Evolutionary conservation across 495 filamentous ascomycete species (phyloP), one percentile per base, ranked within the genome.

Genomic region (Trypethelium eluteriae): DNA sequence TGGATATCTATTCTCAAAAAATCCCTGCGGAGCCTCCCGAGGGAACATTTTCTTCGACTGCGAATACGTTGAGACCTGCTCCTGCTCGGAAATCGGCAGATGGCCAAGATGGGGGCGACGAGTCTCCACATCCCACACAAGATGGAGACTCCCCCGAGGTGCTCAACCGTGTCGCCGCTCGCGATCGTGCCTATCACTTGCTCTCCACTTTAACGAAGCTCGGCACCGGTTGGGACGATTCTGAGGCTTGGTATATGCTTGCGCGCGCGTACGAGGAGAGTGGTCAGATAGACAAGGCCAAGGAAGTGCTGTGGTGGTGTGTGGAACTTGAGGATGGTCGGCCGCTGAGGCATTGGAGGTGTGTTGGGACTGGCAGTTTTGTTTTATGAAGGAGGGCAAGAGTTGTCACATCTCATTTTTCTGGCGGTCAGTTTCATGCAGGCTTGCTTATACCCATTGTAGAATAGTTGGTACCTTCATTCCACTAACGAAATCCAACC

Each of bases 181-280:
- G 91, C 38, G 93, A 98, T 72, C 83, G 95, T 25, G 94, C 95
- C 1, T 91, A 90, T 72, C 87, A 85, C 12, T 81, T 98, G 53
- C 83, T 98, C 0, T 88, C 86, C 7, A 82, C 83, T 2, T 81
- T 98, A 64, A 96, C 91, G 2, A 93, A 89, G 77, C 82, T 90
- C 2, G 92, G 92, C n/a, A 81, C 78, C 38, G 93, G 92, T 4
- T 98, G 95, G 95, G 91, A 96, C 74, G 84, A 87, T 71, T 86
- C 87, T n/a, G 94, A 96, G 74, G 94, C 93, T 25, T 98, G 94
- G 94, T 92, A 88, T 71, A 86, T 87, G 10, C 83, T 98, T 16
- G 91, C 94, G 1, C 79, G 90, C 68, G 91, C 87, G 57, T 89
- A 96, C 70, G 93, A 97, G 77, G 85, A 87, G 65, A 87, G 88